Conservation (phyloP, 768 basidiomycete species). For the Pulveroboletus sp. region DNA sequence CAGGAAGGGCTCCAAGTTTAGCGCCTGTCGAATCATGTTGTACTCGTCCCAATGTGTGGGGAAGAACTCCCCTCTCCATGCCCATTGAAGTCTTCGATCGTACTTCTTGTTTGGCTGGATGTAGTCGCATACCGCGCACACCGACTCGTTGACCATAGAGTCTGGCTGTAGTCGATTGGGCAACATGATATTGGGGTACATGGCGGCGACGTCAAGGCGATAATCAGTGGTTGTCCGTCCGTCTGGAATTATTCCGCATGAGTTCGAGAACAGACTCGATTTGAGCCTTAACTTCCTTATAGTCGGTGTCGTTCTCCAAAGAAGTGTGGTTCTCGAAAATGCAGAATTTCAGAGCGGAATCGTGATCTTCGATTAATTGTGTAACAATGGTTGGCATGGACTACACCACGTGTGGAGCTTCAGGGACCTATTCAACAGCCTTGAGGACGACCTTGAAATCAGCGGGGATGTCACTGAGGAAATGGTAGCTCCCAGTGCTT, state of each 20-base stretch:
- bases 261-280: slow-evolving; percentile 77
- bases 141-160: slow-evolving; percentile 93
- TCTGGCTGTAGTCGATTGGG: slow-evolving; percentile 98
- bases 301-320: slow-evolving; percentile 86
- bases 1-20: slow-evolving; percentile 93
- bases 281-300: slow-evolving; percentile 82
- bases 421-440: slow-evolving; percentile 76
- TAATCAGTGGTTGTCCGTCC: slow-evolving; percentile 93
- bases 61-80: slow-evolving; percentile 98
- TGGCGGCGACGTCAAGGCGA: slow-evolving; percentile 97
- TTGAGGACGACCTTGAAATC: slow-evolving; percentile 92
- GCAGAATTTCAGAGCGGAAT: slow-evolving; percentile 85
- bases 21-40: slow-evolving; percentile 97
- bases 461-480: slow-evolving; percentile 90
- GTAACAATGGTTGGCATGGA: not conserved
- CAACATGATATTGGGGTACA: slow-evolving; percentile 99
- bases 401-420: not conserved
- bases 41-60: slow-evolving; percentile 95
- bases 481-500: slow-evolving; percentile 96
- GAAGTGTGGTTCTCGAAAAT: slow-evolving; percentile 74
- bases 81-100: slow-evolving; percentile 92
- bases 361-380: slow-evolving; percentile 91
- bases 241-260: slow-evolving; percentile 88
- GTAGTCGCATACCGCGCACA: slow-evolving; percentile 97
- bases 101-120: slow-evolving; percentile 95